phyloP scores from a whole-genome alignment of 2,329 filamentous ascomycete genomes.

The Penicillium rolfsii region DNA sequence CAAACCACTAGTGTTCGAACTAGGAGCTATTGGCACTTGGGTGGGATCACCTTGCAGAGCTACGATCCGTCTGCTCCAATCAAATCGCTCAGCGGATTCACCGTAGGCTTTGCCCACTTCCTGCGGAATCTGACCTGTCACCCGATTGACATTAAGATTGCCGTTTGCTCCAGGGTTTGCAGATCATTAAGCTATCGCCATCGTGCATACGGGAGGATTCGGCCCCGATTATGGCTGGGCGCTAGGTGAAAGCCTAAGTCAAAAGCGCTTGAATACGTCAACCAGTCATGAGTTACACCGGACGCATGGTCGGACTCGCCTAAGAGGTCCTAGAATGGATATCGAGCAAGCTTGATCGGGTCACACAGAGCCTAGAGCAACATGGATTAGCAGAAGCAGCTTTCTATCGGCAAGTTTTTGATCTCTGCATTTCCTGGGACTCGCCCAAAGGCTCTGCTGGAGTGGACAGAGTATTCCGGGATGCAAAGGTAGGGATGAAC shows the following conservation, averaged over 20 bases:
- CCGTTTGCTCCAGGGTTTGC: slow-evolving; percentile 5
- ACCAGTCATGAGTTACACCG: neutral
- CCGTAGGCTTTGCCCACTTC: slow-evolving; percentile 4
- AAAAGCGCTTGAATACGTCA: neutral
- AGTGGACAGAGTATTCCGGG: neutral
- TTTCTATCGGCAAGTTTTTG: neutral
- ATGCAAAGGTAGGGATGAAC: slow-evolving; percentile 8
- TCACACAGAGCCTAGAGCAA: neutral
- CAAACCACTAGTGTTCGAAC: neutral
- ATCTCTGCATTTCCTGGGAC: neutral
- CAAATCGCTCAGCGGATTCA: neutral
- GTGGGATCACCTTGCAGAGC: slow-evolving; percentile 21
- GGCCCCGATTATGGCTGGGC: neutral
- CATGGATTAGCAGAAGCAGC: neutral
- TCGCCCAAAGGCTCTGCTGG: neutral
- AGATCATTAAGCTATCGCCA: slow-evolving; percentile 18
- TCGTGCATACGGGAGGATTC: slow-evolving; percentile 14
- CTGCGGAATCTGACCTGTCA: slow-evolving; percentile 25
- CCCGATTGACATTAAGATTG: slow-evolving; percentile 1
- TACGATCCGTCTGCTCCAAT: slow-evolving; percentile 14
- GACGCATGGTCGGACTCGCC: neutral
- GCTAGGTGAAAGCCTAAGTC: neutral
- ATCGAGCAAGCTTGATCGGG: neutral
- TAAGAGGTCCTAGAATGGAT: neutral
- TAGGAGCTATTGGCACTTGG: slow-evolving; percentile 10